Percentiles rank a stretch among this genome's conserved stretches.
These are phyloP conservation scores for Glycine soja DNA, from an alignment of 306 rosid genomes.

Conservation along the genomic window DNA sequence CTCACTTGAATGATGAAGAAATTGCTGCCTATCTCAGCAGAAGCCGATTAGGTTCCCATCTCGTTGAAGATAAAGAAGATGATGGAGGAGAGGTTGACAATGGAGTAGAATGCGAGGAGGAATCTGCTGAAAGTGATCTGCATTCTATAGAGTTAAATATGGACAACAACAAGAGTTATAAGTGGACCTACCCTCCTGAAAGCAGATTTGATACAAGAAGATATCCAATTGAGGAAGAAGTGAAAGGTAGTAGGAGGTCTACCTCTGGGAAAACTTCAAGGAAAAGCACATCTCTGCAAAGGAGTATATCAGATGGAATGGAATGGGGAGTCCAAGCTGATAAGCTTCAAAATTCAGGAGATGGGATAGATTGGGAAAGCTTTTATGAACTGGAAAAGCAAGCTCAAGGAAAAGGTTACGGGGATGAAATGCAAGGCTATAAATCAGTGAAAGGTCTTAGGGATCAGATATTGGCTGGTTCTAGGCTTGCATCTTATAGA, in stretches of 20 bases:
- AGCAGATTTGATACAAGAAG: slow-evolving; percentile 66
- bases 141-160: slow-evolving; percentile 90
- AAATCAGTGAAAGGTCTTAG: slow-evolving; percentile 78
- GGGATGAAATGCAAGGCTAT: slow-evolving; percentile 69
- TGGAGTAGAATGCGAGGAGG: slow-evolving; percentile 75
- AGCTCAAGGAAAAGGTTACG: slow-evolving; percentile 64
- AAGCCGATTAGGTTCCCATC: slow-evolving; percentile 62
- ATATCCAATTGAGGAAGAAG: slow-evolving; percentile 64
- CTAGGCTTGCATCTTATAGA: slow-evolving; percentile 67
- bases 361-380: slow-evolving; percentile 80
- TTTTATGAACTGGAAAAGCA: slow-evolving; percentile 75
- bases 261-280: slow-evolving; percentile 75
- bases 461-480: slow-evolving; percentile 76
- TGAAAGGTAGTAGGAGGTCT: slow-evolving; percentile 72
- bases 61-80: slow-evolving; percentile 67
- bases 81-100: slow-evolving; percentile 87
- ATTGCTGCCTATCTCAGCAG: slow-evolving; percentile 66
- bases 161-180: slow-evolving; percentile 82
- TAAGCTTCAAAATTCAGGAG: slow-evolving; percentile 70
- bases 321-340: slow-evolving; percentile 78
- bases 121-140: slow-evolving; percentile 88
- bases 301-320: slow-evolving; percentile 90
- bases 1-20: slow-evolving; percentile 69
- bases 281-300: slow-evolving; percentile 81
- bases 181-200: slow-evolving; percentile 71